A percentile compares a stretch with the other conserved stretches of the same genome.
These are phyloP conservation scores for Colletotrichum eremochloae DNA, from an alignment of 2,329 filamentous ascomycete species.

Conservation along the genomic window DNA sequence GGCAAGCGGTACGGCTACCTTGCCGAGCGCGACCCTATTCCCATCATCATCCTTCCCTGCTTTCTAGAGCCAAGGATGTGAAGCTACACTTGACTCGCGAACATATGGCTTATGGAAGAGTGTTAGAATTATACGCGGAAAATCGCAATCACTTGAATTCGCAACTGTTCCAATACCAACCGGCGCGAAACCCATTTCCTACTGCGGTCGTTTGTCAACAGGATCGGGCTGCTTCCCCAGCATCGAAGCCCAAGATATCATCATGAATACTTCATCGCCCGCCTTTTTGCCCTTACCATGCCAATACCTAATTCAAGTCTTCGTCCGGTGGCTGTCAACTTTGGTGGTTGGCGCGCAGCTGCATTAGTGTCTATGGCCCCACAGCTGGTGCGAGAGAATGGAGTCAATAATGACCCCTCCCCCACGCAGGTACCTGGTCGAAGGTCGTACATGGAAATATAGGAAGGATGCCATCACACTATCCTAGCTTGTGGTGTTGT, in stretches of 20 bases:
- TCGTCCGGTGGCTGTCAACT: not conserved
- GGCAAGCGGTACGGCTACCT: not conserved
- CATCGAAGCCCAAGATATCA: no score
- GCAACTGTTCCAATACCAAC: not conserved
- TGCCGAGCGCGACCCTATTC: not conserved
- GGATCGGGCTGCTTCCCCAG: no score
- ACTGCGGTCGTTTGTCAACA: no score
- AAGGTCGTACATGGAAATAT: conserved; percentile 15
- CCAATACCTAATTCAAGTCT: not conserved
- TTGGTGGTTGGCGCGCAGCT: not conserved
- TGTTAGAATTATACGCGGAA: not conserved
- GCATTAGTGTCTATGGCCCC: not conserved
- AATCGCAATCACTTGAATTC: not conserved
- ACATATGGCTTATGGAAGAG: not conserved
- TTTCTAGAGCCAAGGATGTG: not conserved
- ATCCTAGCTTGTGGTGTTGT: not conserved
- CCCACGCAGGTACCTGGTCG: conserved; percentile 17
- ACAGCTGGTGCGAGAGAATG: not conserved
- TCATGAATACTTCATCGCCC: no score
- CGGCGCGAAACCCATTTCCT: not conserved
- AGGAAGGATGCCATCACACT: conserved; percentile 16
- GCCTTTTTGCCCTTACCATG: not conserved
- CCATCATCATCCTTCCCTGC: not conserved
- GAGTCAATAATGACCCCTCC: conserved; percentile 10
- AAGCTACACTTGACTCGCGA: not conserved